Evolutionary conservation across 2,329 filamentous ascomycete genomes (phyloP).

Genomic region (Cryphonectria japonica): DNA sequence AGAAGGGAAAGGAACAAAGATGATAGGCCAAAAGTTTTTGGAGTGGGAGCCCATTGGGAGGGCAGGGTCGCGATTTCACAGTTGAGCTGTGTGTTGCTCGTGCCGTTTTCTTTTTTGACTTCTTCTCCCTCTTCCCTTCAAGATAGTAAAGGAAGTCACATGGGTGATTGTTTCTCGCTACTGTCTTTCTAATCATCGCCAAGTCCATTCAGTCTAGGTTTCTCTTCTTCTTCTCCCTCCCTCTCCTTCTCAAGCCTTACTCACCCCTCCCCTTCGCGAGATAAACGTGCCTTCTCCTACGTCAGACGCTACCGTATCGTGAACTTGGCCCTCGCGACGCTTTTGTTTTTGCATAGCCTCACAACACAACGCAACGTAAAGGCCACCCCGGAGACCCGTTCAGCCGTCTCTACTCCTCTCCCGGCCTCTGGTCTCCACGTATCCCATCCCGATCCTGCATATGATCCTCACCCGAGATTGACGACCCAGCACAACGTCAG

Average conservation of each 20-base stretch:
- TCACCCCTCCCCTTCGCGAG: not conserved
- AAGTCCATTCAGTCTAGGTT: not conserved
- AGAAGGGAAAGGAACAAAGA: not conserved
- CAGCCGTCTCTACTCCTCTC: not conserved
- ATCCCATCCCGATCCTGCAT: not conserved
- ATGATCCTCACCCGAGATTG: not conserved
- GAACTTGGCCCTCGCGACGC: conserved; percentile 16
- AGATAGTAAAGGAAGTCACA: not conserved
- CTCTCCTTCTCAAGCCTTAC: not conserved
- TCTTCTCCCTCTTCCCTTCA: not conserved
- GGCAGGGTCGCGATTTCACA: not conserved
- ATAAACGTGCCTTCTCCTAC: not conserved
- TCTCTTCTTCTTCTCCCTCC: not conserved
- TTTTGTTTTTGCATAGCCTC: conserved; percentile 12
- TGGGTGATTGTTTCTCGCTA: not conserved
- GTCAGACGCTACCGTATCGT: not conserved
- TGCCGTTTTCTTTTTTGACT: not conserved
- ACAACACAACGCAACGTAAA: conserved; percentile 1
- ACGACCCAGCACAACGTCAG: not conserved
- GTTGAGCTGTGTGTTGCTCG: not conserved
- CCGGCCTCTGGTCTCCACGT: not conserved
- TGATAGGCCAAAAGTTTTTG: not conserved
- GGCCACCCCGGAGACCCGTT: not conserved
- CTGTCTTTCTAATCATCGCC: not conserved
- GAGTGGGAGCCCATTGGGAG: not conserved